Percentiles rank a stretch among this genome's conserved stretches.
phyloP scores from a whole-genome alignment of 495 filamentous ascomycete genomes.

The Aspergillus campestris region DNA sequence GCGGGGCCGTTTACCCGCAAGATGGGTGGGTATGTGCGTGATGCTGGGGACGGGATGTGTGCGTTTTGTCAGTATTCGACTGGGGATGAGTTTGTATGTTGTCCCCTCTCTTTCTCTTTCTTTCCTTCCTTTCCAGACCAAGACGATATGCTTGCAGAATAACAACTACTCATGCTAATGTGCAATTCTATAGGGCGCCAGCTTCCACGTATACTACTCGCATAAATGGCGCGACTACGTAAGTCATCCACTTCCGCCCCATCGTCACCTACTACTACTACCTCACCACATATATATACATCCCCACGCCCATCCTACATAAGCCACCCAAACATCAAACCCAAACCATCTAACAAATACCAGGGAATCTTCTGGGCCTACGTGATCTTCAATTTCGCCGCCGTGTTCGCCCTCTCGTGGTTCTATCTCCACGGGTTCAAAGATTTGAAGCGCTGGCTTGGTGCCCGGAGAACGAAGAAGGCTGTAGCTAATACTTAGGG shows the following conservation, averaged over 20 bases:
- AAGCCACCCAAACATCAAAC: no score
- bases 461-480: slow-evolving; percentile 34
- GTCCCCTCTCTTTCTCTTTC: background rate
- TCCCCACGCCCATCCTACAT: no score
- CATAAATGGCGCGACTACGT: slow-evolving; percentile 58
- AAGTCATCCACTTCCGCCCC: slow-evolving; percentile 16
- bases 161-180: background rate
- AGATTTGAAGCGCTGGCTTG: slow-evolving; percentile 33
- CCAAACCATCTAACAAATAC: background rate
- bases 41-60: slow-evolving; percentile 39
- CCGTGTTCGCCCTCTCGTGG: slow-evolving; percentile 46
- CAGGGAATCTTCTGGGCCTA: slow-evolving; percentile 50
- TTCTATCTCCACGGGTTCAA: slow-evolving; percentile 42
- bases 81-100: slow-evolving; percentile 48
- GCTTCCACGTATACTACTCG: slow-evolving; percentile 42
- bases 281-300: background rate
- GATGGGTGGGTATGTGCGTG: slow-evolving; percentile 45
- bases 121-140: background rate
- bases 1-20: slow-evolving; percentile 30
- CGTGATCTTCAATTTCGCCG: slow-evolving; percentile 45
- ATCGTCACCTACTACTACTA: background rate
- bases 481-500: background rate
- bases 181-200: slow-evolving; percentile 27
- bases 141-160: background rate
- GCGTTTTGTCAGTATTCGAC: slow-evolving; percentile 52